Evolutionary conservation across 1,284 basidiomycete genomes (phyloP), one percentile per base, ranked within the genome.

Genomic region (Boletus semigastroideus): DNA sequence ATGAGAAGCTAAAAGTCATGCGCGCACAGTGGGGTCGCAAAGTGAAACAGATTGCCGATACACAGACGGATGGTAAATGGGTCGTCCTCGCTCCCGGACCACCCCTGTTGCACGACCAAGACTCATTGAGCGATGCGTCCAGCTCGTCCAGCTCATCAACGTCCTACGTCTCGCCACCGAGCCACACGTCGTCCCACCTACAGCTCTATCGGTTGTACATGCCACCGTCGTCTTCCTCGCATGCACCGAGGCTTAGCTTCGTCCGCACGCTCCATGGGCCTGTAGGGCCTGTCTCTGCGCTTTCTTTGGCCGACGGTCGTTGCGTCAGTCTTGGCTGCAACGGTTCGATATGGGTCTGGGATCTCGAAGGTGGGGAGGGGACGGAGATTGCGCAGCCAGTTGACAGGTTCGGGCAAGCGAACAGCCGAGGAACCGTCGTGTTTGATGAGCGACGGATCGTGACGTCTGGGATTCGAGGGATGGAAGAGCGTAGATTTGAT

Each of bases 11-110:
- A 36, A 74, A 73, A n/a, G 60, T 66, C 16, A 80, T 88, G 72
- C 80, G 79, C 36, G 83, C 84, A 56, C 89, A 90, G 59, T 90
- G 87, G 85, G 75, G 77, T 22, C 83, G 87, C 53, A 90, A 88
- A 65, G 78, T 91, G 13, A 70, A 73, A 36, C 72, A 75, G 14
- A 82, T 91, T 30, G 79, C 82, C 19, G 85, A 83, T 56, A 84
- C 79, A 14, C 83, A 88, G 61, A 89, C 88, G 9, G 89, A 91
- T 60, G 89, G 89, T 9, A 90, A 88, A 72, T 92, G 87, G 85
- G 82, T 92, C 43, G 83, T 91, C 10, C 75, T 92, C 42, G 88
- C 63, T 7, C 59, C 58, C 28, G 56, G 45, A 33, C 12, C 46
- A 9, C 25, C 47, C 1, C 40, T 51, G 4, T 42, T 50, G 4